Evolutionary conservation across 108 stramenopile genomes (phyloP), one percentile per base, ranked within the genome.

Genomic region (Stephanodiscus minutulus): DNA sequence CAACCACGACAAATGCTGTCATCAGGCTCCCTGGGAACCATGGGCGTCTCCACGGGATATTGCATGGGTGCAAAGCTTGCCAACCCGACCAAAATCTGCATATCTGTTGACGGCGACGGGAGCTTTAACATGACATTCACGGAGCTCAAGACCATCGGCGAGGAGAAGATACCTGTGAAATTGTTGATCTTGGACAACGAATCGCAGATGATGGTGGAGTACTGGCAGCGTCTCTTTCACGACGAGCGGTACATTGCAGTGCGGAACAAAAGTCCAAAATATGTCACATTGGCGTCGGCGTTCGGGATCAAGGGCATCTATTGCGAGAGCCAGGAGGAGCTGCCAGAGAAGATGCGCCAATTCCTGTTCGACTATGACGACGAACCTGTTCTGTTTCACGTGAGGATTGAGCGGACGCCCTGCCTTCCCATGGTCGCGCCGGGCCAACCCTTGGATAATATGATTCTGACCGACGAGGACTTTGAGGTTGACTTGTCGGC

Each of bases 61-160:
- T 84, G 82, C 62, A 92, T 96, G 55, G 96, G 96, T 35, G 90
- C 91, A 44, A 96, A 96, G 72, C 83, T 96, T 27, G 96, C 96
- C 25, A 93, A 94, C 71, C 79, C 85, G 22, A 79, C 79, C 50
- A 91, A 91, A 56, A 85, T 87, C 15, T 84, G 85, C 36, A 90
- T 96, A 69, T 80, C 88, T 37, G 79, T 96, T 29, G 93, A 94
- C 69, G 96, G 96, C 9, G 96, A 96, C 64, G 93, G 92, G 21
- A 89, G 87, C 28, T 96, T 94, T 83, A 92, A 93, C 82, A 96
- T 96, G 96, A 95, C 92, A 28, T 92, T 93, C 59, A 94, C 91
- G 1, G 96, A 96, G 67, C 83, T 96, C n/a, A 93, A 93, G 68
- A 96, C 96, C 1, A 82, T 94, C 17, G 90, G 86, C 5, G 91